Percentiles rank a stretch among this genome's conserved stretches.
phyloP scores from a whole-genome alignment of 129 eudicot species.

The Dittrichia graveolens region DNA sequence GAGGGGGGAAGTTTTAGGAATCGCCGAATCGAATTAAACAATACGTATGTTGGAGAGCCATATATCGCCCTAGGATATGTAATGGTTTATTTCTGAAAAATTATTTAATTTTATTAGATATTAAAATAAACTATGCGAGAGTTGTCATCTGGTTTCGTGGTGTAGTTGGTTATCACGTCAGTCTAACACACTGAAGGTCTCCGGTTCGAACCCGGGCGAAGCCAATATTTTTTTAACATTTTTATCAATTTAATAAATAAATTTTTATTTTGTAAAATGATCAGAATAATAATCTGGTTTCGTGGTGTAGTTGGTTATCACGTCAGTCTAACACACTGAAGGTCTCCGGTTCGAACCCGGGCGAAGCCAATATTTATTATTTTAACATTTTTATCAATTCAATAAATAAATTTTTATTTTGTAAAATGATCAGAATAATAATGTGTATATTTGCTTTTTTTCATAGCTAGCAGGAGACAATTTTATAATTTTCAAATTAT shows the following conservation, averaged over 20 bases:
- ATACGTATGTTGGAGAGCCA: not conserved
- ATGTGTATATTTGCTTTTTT: too few relatives aligned
- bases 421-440: too few relatives aligned
- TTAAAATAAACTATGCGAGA: accelerated
- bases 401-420: too few relatives aligned
- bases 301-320: conserved; percentile 95
- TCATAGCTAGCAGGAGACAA: too few relatives aligned
- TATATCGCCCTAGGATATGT: not conserved
- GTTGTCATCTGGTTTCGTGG: conserved; percentile 51
- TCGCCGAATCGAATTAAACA: conserved; percentile 10
- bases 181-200: conserved; percentile 96
- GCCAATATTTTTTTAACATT: too few relatives aligned
- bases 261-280: too few relatives aligned
- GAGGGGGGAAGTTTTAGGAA: conserved; percentile 8
- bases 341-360: conserved; percentile 92
- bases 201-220: conserved; percentile 70
- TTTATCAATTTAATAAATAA: too few relatives aligned
- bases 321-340: conserved; percentile 94
- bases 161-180: conserved; percentile 93
- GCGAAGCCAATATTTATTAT: conserved; percentile 50
- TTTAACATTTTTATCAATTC: not conserved
- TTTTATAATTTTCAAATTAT: too few relatives aligned
- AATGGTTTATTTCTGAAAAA: not conserved
- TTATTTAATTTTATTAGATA: not conserved
- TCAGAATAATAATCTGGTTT: too few relatives aligned